Conservation (phyloP, 805 yeast genomes). For the Hanseniaspora valbyensis region DNA sequence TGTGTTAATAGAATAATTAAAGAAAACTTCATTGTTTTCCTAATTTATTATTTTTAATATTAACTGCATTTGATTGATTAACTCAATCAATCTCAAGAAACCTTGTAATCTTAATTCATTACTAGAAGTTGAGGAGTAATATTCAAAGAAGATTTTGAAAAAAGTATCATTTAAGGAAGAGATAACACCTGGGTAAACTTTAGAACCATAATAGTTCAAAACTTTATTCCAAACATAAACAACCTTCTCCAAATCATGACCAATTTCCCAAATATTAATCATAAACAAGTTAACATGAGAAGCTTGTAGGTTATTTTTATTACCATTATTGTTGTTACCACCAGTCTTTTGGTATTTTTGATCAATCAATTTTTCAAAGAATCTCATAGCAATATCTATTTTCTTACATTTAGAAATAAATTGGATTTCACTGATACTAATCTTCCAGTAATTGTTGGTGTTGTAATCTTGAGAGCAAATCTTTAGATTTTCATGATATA, state of each 20-base stretch:
- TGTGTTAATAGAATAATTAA: constrained; percentile 64
- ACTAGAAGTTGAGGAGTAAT: constrained; percentile 27
- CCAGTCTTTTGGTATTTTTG: constrained; percentile 45
- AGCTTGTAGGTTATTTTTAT: constrained; percentile 57
- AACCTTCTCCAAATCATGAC: constrained; percentile 48
- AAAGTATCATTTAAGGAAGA: constrained; percentile 61
- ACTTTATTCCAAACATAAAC: constrained; percentile 54
- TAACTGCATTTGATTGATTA: constrained; percentile 36
- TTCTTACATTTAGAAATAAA: constrained; percentile 72
- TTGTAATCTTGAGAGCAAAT: constrained; percentile 42
- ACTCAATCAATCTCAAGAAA: constrained; percentile 35
- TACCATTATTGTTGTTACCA: constrained; percentile 21
- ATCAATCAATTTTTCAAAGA: constrained; percentile 61
- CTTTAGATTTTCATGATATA: constrained; percentile 38
- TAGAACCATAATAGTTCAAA: constrained; percentile 45
- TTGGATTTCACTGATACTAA: constrained; percentile 63
- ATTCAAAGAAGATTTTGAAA: constrained; percentile 55
- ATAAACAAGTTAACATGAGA: constrained; percentile 59
- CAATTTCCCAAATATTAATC: constrained; percentile 46
- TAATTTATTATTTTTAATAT: constrained; percentile 44
- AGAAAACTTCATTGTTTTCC: constrained; percentile 68
- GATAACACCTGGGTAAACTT: constrained; percentile 56
- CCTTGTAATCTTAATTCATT: constrained; percentile 41
- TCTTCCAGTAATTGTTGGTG: constrained; percentile 37
- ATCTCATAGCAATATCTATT: constrained; percentile 56